Base-by-base conservation (phyloP, 108 stramenopile genomes). In the Cyclostephanos tholiformis region DNA sequence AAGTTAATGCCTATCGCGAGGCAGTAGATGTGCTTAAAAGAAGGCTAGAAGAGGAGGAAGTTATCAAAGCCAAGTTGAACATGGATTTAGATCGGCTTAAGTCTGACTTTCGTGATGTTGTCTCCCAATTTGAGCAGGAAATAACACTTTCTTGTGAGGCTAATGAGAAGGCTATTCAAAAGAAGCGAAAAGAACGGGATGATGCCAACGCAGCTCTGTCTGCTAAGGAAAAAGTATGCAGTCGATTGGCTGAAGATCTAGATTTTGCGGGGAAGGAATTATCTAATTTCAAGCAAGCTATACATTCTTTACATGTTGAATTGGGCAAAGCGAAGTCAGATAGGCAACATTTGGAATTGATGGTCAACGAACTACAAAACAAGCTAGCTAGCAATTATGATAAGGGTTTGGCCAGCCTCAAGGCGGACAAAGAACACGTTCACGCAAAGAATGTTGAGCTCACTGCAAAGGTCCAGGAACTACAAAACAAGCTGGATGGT, bases 101-200 rank as follows among this genome's bases (percentile, higher is more conserved):
- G 59, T 1, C 66, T 36, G 74, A 75, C 58, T 75, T 75, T 59
- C 60, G 58, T 49, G 65, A 57, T 25, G 74, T 75, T 4, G 67
- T 75, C 36, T 38, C 51, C 16, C 65, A 65, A 30, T 75, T 75
- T 41, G 74, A 75, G 35, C 50, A 61, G 58, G 74, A 75, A 25
- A 52, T 75, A 23, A 44, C 49, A 17, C 64, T 67, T 30, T 66
- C 74, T 12, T 75, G 74, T 49, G 58, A 75, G 50, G 60, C 43
- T 38, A 75, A 60, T 52, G 60, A 56, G n/a, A 61, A 67, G 6
- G 22, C 36, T 25, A 14, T 72, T 39, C 44, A 79, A 38, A 67
- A 60, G 51, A 43, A 79, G n/a, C 58, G 67, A 14, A 50, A 41
- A 30, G 41, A 58, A 17, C 62, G 64, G 9, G 56, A 61, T 30